Percentiles rank a stretch among this genome's conserved stretches.
Evolutionary conservation across 805 yeast species (phyloP).

Genomic region (Wickerhamomyces strasburgensis): DNA sequence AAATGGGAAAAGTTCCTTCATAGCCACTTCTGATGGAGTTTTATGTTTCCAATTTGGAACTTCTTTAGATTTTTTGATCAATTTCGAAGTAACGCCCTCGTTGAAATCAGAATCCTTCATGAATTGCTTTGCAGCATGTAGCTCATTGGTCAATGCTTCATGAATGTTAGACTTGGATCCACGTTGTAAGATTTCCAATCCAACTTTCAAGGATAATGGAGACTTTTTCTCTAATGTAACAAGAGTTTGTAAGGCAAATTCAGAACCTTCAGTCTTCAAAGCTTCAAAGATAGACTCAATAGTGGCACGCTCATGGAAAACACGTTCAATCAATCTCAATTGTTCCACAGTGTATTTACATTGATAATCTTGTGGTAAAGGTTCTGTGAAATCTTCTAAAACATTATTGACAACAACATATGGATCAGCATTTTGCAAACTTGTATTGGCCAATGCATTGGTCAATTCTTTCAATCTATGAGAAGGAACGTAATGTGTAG

Average conservation of each 20-base stretch:
- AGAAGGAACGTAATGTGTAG: constrained; percentile 83
- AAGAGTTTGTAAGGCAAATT: constrained; percentile 59
- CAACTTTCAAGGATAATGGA: constrained; percentile 71
- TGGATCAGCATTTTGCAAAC: constrained; percentile 24
- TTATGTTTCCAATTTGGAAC: constrained; percentile 48
- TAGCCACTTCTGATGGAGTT: constrained; percentile 32
- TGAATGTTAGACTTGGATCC: constrained; percentile 55
- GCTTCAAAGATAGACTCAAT: constrained; percentile 46
- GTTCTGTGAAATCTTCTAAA: constrained; percentile 73
- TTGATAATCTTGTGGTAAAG: constrained; percentile 56
- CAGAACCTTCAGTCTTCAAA: constrained; percentile 48
- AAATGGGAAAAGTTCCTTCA: constrained; percentile 28
- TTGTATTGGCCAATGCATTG: constrained; percentile 49
- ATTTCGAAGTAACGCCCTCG: constrained; percentile 59
- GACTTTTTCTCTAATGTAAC: constrained; percentile 61
- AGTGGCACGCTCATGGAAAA: constrained; percentile 47
- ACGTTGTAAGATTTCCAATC: constrained; percentile 60
- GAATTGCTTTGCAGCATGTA: constrained; percentile 72
- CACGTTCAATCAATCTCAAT: constrained; percentile 58
- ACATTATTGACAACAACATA: constrained; percentile 55
- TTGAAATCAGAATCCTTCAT: constrained; percentile 61
- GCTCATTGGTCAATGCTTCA: constrained; percentile 67
- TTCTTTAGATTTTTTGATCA: constrained; percentile 55
- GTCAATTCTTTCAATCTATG: constrained; percentile 57
- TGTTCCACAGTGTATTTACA: constrained; percentile 54